These are phyloP conservation scores for Calonectria pteridis DNA, from an alignment of 2,329 filamentous ascomycete species.

Conservation along the genomic window DNA sequence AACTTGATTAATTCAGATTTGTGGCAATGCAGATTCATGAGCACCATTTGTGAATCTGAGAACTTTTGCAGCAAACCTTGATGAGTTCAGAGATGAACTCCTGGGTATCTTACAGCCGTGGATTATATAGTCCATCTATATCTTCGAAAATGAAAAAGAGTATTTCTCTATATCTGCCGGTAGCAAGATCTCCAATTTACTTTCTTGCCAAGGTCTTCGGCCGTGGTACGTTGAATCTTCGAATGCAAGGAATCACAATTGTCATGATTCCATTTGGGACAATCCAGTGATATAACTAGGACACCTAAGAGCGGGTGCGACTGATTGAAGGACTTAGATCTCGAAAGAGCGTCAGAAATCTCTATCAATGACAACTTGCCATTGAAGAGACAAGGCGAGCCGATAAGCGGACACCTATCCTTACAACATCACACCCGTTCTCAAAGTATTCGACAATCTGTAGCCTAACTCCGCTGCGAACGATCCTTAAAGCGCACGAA, in stretches of 20 bases:
- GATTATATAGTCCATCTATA: too few relatives aligned
- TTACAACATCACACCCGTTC: neutral
- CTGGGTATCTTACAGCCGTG: too few relatives aligned
- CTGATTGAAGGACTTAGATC: neutral
- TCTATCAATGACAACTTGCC: neutral
- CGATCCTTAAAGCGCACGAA: too few relatives aligned
- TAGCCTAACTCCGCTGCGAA: neutral
- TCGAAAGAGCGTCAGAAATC: accelerated
- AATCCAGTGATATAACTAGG: neutral
- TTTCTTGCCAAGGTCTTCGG: neutral
- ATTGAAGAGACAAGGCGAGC: neutral
- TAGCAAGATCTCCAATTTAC: too few relatives aligned
- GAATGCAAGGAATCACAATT: neutral
- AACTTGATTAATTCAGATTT: too few relatives aligned
- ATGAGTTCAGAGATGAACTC: too few relatives aligned
- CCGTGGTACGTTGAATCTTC: neutral
- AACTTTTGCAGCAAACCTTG: too few relatives aligned
- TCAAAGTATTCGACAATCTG: neutral
- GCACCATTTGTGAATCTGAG: too few relatives aligned
- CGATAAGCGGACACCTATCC: neutral
- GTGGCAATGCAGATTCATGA: too few relatives aligned
- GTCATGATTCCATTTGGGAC: neutral
- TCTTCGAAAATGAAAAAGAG: too few relatives aligned
- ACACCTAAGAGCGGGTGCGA: neutral
- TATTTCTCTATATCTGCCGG: too few relatives aligned